A percentile compares a stretch with the other conserved stretches of the same genome.
Evolutionary conservation across 1,284 basidiomycete genomes (phyloP).

Genomic region (Fomitopsis palustris): DNA sequence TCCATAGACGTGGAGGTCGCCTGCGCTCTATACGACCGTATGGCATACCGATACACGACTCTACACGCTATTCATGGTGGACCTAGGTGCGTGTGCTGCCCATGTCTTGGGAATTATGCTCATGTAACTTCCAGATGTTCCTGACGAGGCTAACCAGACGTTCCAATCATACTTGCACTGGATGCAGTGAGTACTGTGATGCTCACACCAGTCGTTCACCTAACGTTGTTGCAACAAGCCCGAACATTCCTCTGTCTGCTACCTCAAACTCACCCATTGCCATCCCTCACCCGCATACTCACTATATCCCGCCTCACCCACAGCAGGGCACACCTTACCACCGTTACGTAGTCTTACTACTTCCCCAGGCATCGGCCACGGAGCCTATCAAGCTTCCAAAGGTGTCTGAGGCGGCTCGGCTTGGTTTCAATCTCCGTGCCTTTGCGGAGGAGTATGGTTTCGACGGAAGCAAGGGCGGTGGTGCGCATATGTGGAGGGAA

Average conservation of each 20-base stretch:
- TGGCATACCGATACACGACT: slow-evolving; percentile 77
- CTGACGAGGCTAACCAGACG: slow-evolving; percentile 59
- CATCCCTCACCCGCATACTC: slow-evolving; percentile 49
- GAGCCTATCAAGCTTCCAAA: slow-evolving; percentile 37
- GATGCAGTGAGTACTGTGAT: slow-evolving; percentile 61
- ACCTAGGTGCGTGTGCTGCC: slow-evolving; percentile 55
- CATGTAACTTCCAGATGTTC: slow-evolving; percentile 56
- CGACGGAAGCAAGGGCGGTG: slow-evolving; percentile 54
- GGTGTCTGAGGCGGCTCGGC: slow-evolving; percentile 38
- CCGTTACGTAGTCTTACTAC: slow-evolving; percentile 75
- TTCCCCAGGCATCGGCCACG: slow-evolving; percentile 56
- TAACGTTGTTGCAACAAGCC: slow-evolving; percentile 38
- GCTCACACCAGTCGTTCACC: slow-evolving; percentile 7
- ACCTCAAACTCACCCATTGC: slow-evolving; percentile 39
- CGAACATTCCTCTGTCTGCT: slow-evolving; percentile 79
- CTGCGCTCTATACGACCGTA: slow-evolving; percentile 66
- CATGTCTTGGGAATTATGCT: not conserved
- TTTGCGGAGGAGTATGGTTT: slow-evolving; percentile 60
- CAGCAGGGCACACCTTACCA: slow-evolving; percentile 84
- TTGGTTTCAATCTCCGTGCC: slow-evolving; percentile 60
- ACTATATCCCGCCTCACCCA: slow-evolving; percentile 86
- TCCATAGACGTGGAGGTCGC: slow-evolving; percentile 56
- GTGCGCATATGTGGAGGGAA: slow-evolving; percentile 82
- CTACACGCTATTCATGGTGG: slow-evolving; percentile 90
- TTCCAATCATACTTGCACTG: slow-evolving; percentile 84